A percentile compares a stretch with the other conserved stretches of the same genome.
Conservation (phyloP, 2,329 filamentous ascomycete species). For the Pleomassaria siparia region DNA sequence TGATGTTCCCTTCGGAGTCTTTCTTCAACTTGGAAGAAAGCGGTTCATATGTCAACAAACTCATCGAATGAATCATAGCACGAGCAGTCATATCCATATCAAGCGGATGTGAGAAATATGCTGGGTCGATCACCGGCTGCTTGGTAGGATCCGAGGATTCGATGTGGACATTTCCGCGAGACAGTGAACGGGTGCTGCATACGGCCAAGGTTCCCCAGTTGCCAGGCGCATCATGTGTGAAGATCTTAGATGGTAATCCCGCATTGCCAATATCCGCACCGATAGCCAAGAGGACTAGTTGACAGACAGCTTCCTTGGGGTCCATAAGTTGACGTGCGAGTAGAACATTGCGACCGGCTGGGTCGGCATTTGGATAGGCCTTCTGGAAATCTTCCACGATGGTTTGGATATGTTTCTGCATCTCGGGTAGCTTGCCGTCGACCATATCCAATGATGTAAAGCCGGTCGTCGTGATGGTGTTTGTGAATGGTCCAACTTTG, state of each 20-base stretch:
- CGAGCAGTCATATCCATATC: conserved; percentile 48
- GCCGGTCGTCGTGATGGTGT: conserved; percentile 25
- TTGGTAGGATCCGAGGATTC: conserved; percentile 36
- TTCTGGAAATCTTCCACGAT: conserved; percentile 18
- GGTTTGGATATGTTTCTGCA: conserved; percentile 22
- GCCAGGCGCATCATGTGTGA: conserved; percentile 18
- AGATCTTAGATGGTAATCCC: conserved; percentile 12
- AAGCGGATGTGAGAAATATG: conserved; percentile 48
- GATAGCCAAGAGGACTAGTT: conserved; percentile 15
- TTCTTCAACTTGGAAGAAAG: conserved; percentile 30
- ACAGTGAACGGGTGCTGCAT: conserved; percentile 38
- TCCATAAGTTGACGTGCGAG: conserved; percentile 26
- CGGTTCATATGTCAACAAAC: conserved; percentile 29
- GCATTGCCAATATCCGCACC: conserved; percentile 10
- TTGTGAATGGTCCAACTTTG: conserved; percentile 31
- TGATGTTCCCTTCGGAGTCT: conserved; percentile 14
- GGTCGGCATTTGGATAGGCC: conserved; percentile 22
- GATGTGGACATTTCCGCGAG: conserved; percentile 48
- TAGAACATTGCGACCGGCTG: conserved; percentile 23
- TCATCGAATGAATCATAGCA: conserved; percentile 33
- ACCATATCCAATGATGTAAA: conserved; percentile 24
- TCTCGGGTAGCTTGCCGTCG: conserved; percentile 20
- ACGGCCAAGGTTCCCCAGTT: conserved; percentile 22
- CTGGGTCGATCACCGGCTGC: conserved; percentile 46
- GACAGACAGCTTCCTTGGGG: conserved; percentile 25